phyloP scores from a whole-genome alignment of 2,329 filamentous ascomycete species.

The Corinectria fuckeliana region DNA sequence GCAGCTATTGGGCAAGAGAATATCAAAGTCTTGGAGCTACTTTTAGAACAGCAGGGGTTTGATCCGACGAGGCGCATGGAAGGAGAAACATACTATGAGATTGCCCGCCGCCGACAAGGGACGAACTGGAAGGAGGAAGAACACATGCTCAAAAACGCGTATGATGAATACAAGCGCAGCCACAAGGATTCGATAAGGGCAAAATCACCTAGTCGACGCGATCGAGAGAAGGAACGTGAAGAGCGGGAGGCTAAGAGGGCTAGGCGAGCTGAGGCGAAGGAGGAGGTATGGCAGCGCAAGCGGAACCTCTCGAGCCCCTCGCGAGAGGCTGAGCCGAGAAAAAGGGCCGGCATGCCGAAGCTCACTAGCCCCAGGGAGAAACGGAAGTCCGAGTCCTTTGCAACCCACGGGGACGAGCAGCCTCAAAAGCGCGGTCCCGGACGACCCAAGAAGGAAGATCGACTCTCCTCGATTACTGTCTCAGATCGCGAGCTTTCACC shows the following conservation, averaged over 20 bases:
- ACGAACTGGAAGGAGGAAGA: slow-evolving; percentile 91
- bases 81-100: slow-evolving; percentile 84
- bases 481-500: slow-evolving; percentile 63
- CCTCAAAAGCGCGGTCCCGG: slow-evolving; percentile 58
- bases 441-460: slow-evolving; percentile 63
- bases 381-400: slow-evolving; percentile 51
- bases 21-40: slow-evolving; percentile 80
- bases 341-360: slow-evolving; percentile 48
- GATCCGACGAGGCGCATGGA: slow-evolving; percentile 81
- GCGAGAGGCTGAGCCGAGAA: slow-evolving; percentile 53
- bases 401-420: slow-evolving; percentile 54
- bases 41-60: slow-evolving; percentile 78
- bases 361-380: slow-evolving; percentile 58
- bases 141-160: slow-evolving; percentile 77
- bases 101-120: slow-evolving; percentile 81
- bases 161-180: slow-evolving; percentile 66
- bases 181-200: slow-evolving; percentile 56
- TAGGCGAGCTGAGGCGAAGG: slow-evolving; percentile 52
- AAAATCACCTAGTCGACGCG: slow-evolving; percentile 57
- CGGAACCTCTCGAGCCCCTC: slow-evolving; percentile 57
- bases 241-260: slow-evolving; percentile 51
- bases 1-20: slow-evolving; percentile 92
- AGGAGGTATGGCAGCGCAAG: slow-evolving; percentile 53
- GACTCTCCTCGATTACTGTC: slow-evolving; percentile 52
- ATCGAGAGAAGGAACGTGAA: slow-evolving; percentile 50